Evolutionary conservation across 2,329 filamentous ascomycete species (phyloP), one percentile per base, ranked within the genome.

Genomic region (Trichoderma oligosporum): DNA sequence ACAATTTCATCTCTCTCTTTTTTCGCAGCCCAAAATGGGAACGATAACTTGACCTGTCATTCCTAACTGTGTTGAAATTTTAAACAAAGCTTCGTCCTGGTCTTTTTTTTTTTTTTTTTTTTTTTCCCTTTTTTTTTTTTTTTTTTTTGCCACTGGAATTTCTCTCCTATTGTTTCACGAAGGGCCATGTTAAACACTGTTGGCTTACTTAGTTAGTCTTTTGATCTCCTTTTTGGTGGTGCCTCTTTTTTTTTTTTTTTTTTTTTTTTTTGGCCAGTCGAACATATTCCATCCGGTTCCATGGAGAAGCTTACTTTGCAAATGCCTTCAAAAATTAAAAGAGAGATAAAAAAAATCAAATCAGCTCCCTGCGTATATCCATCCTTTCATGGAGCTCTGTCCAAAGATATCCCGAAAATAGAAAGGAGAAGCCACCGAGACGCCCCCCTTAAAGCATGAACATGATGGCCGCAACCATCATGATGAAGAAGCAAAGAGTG

Each of bases 381-480:
- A 44, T 22, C 45, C 27, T 51, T 12, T 22, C 38, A 33, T 42
- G 29, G 38, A 27, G n/a, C n/a, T 9, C n/a, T 58, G 18, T 29
- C 45, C 48, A 33, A 48, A 27, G 24, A 29, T 47, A 22, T 11
- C 31, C 29, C 8, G 14, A 36, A 18, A 22, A 36, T n/a, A 12
- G 39, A 7, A 22, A 24, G 16, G 20, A 35, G 22, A 16, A 47
- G 12, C 22, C 2, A 27, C 12, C 18, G 11, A 16, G 7, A 4
- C 14, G 35, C 27, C 27, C 27, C 46, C 66, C 67, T 55, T 46
- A 76, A 54, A 73, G 59, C 44, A 69, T 57, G 36, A 71, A 67
- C 65, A 71, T 67, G 48, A 72, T 61, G 44, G 64, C 64, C 11
- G 69, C 69, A 35, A 73, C 58, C 52, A 75, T 62, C 69, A 76